Evolutionary conservation across 2,329 filamentous ascomycete species (phyloP).

Genomic region (Aspergillus brunneoviolaceus): DNA sequence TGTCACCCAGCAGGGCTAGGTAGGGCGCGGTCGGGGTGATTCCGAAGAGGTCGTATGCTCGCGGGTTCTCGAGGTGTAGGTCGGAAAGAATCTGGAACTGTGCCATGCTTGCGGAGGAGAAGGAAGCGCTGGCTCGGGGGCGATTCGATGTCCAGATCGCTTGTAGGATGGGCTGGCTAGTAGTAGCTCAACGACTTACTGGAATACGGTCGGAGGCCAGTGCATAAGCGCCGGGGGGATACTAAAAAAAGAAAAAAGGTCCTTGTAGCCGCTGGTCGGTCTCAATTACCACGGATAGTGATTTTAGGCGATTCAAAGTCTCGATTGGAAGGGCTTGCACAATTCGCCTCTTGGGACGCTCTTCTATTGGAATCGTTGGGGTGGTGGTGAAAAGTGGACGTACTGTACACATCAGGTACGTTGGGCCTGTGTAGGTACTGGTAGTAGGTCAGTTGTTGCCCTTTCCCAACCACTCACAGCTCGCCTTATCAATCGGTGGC

Average conservation of each 20-base stretch:
- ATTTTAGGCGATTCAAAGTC: too few relatives aligned
- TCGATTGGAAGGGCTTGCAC: too few relatives aligned
- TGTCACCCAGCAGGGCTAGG: conserved; percentile 58
- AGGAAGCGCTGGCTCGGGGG: conserved; percentile 1
- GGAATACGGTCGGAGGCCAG: not conserved
- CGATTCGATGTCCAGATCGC: not conserved
- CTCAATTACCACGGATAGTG: too few relatives aligned
- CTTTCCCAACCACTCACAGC: too few relatives aligned
- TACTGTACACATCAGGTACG: too few relatives aligned
- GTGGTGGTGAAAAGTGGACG: too few relatives aligned
- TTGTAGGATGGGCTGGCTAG: not conserved
- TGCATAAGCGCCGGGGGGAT: not conserved
- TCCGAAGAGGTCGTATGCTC: conserved; percentile 52
- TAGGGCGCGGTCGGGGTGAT: conserved; percentile 50
- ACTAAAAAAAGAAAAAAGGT: not conserved
- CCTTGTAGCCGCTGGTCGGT: not conserved
- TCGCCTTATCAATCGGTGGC: conserved; percentile 19
- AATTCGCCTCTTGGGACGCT: too few relatives aligned
- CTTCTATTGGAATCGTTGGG: too few relatives aligned
- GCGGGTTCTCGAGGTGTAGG: conserved; percentile 55
- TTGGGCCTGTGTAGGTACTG: too few relatives aligned
- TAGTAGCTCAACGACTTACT: not conserved
- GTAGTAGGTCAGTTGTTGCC: too few relatives aligned
- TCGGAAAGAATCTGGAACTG: conserved; percentile 56
- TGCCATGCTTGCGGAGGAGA: conserved; percentile 17